Base-by-base conservation (phyloP, 1,139 yeast species). In the Fermentozyma sake region DNA sequence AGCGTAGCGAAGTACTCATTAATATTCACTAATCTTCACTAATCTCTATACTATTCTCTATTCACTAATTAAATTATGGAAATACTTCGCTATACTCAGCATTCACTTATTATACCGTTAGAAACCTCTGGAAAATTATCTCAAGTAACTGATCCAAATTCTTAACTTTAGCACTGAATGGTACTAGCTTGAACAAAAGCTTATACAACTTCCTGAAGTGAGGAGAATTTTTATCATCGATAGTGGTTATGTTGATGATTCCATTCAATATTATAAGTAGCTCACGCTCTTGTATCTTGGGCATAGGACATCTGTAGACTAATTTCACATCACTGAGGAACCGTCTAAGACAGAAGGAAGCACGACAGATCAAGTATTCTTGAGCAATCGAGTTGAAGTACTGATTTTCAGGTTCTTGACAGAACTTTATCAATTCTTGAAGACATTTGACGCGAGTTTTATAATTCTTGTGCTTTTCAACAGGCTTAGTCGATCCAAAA, bases 281-380 rank as follows among this genome's bases (percentile, higher is more conserved):
- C 38, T 67, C 73, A 17, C 50, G 48, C 29, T 52, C 52, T 34
- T 64, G 70, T 7, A 62, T 41, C 27, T 48, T 50, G n/a, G 66
- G 53, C 10, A 63, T 38, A 2, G 72, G 72, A 25, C 55, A 46
- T 23, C 43, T 46, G 24, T 45, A 44, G 9, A 53, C 37, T 17
- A 64, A 49, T 32, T 41, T 46, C 26, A 45, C 46, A 29, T 63
- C 69, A 24, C 60, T 61, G 12, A 64, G 44, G 24, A 59, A 53
- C 30, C 69, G 40, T 26, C 70, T 44, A 14, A 66, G 37, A 9
- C 58, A 38, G 35, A 63, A 58, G 3, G 63, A 51, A 18, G 54
- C 46, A 16, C 73, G 38, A 7, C 52, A 39, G 4, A 55, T 35
- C 15, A 63, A 52, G 28, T 38, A 57, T 12, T 44, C 34, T 13